Base-by-base conservation (phyloP, 768 basidiomycete species). In the Russula griseocarnosa region DNA sequence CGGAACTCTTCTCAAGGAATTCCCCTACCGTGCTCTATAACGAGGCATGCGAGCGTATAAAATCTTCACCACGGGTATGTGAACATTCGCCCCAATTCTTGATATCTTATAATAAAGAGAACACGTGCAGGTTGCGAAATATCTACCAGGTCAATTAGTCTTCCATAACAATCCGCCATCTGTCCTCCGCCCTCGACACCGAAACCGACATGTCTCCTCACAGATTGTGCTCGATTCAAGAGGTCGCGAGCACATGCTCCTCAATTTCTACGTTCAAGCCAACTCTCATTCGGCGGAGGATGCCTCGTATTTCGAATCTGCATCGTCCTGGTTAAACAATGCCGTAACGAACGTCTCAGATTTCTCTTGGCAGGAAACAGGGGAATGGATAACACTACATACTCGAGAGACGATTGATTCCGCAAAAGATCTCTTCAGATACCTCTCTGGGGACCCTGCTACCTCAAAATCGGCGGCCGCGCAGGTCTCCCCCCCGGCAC, bases 131-230 rank as follows among this genome's bases (percentile, higher is more conserved):
- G 80, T 93, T 56, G 77, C 82, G 55, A 84, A 82, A 74, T 85
- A 88, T 71, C 78, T 94, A 46, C 83, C 82, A 51, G 79, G 81
- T 10, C 85, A 89, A 6, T 77, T 90, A 36, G 76, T 79, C 9
- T 94, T 93, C 73, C 88, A 93, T 73, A 92, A 89, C 70, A 90
- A 88, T 69, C 87, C 90, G 0, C 90, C 92, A 3, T 86, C 88
- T n/a, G 74, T 79, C 44, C 72, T 81, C 58, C 84, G 90, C 32
- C 92, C 92, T 14, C 83, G 90, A 59, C 92, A 93, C 71, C 83
- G 92, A 22, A 89, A 90, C 69, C 83, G 89, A 70, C 88, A 88
- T 75, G 88, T 92, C 50, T 84, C 84, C 9, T 92, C 91, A 22
- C 87, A 90, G 63, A 81, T 92, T 65, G 83, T 84, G 63, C 76